Evolutionary conservation across 1,284 basidiomycete species (phyloP).

Genomic region (Xerocomus minutiporus): DNA sequence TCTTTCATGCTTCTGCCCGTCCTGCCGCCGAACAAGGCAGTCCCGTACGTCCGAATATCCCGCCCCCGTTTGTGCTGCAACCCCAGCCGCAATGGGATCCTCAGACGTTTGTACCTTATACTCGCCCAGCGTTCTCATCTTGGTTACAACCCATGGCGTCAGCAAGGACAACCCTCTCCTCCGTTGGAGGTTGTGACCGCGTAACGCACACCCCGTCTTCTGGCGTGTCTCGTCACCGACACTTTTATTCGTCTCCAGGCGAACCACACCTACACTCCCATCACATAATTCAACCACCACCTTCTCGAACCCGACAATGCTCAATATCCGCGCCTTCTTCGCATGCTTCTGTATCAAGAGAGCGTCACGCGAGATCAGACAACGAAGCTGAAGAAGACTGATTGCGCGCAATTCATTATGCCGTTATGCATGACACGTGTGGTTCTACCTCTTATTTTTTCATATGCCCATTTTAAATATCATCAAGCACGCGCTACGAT

Average conservation of each 20-base stretch:
- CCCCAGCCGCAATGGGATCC: conserved; percentile 60
- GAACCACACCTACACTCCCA: conserved; percentile 17
- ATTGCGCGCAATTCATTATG: conserved; percentile 14
- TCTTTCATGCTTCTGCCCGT: conserved; percentile 7
- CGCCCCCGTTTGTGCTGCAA: conserved; percentile 63
- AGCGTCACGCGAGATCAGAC: conserved; percentile 18
- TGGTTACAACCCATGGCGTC: conserved; percentile 34
- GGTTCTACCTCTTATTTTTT: neutral
- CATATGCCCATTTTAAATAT: neutral
- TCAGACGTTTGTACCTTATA: conserved; percentile 35
- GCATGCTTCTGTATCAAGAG: conserved; percentile 12
- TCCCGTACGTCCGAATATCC: conserved; percentile 32
- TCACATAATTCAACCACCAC: conserved; percentile 12
- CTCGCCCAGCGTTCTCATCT: conserved; percentile 34
- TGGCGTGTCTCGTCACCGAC: conserved; percentile 9
- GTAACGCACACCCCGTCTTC: conserved; percentile 11
- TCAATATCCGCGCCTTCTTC: conserved; percentile 12
- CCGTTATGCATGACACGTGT: conserved; percentile 10
- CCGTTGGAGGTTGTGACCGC: conserved; percentile 16
- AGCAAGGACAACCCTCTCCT: conserved; percentile 16
- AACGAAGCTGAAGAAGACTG: conserved; percentile 16
- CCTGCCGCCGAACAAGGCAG: conserved; percentile 5
- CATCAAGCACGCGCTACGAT: conserved; percentile 16
- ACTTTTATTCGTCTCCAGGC: conserved; percentile 9
- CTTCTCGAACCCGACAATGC: conserved; percentile 16